A percentile compares a stretch with the other conserved stretches of the same genome.
Conservation (phyloP, 2,329 filamentous ascomycete species). For the Trichoderma atrobrunneum region DNA sequence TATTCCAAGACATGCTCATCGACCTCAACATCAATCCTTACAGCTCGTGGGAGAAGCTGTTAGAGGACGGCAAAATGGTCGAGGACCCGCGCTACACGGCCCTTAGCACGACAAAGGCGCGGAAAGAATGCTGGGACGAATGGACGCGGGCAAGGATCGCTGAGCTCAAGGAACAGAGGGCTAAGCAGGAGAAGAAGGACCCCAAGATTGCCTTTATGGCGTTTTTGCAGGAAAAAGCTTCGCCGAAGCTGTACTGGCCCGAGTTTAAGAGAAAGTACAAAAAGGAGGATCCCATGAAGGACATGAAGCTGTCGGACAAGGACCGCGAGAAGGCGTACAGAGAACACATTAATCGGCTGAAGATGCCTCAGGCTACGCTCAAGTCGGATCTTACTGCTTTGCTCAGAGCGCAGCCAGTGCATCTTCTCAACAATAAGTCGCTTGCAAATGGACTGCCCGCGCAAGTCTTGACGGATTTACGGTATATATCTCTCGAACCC, state of each 20-base stretch:
- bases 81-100: conserved; percentile 86
- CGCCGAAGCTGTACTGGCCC: conserved; percentile 92
- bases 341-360: conserved; percentile 66
- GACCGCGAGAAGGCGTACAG: conserved; percentile 78
- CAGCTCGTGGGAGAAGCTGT: conserved; percentile 84
- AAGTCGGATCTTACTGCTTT: conserved; percentile 68
- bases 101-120: conserved; percentile 73
- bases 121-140: conserved; percentile 77
- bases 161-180: conserved; percentile 67
- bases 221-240: conserved; percentile 78
- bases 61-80: conserved; percentile 77
- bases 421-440: conserved; percentile 59
- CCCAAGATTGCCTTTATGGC: conserved; percentile 78
- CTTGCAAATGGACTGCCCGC: conserved; percentile 57
- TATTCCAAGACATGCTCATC: conserved; percentile 84
- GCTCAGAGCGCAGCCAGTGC: conserved; percentile 59
- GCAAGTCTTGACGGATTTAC: conserved; percentile 61
- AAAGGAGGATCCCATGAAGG: conserved; percentile 77
- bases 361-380: conserved; percentile 61
- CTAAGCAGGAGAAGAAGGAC: conserved; percentile 75
- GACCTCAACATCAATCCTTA: conserved; percentile 83
- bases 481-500: conserved; percentile 65
- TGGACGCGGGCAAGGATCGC: conserved; percentile 81
- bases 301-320: conserved; percentile 67
- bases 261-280: conserved; percentile 92